phyloP scores from a whole-genome alignment of 2,329 filamentous ascomycete species.

The Apiospora koreana region DNA sequence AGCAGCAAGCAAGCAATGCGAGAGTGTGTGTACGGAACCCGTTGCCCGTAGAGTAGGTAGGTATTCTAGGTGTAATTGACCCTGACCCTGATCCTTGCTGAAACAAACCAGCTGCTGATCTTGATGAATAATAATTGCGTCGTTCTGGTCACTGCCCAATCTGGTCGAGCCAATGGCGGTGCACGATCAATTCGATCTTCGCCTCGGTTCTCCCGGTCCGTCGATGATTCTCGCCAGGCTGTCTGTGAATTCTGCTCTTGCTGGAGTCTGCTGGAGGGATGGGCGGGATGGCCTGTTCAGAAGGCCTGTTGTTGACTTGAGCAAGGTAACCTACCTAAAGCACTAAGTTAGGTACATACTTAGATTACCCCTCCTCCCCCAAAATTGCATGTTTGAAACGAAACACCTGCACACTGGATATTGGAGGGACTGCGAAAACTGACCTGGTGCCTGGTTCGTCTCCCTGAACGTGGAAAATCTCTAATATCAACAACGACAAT shows the following conservation, averaged over 20 bases:
- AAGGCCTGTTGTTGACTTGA: conserved; percentile 5
- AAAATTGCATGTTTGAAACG: conserved; percentile 1
- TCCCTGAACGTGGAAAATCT: not conserved
- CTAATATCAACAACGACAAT: not conserved
- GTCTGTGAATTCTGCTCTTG: not conserved
- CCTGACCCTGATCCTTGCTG: conserved; percentile 1
- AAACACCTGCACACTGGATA: not conserved
- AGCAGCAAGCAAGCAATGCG: not conserved
- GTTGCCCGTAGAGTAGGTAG: not conserved
- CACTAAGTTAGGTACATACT: too few relatives aligned
- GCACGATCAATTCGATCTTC: not conserved
- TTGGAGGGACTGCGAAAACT: not conserved
- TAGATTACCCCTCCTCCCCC: not conserved
- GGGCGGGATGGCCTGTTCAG: not conserved
- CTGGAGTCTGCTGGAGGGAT: not conserved
- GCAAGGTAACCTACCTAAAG: too few relatives aligned
- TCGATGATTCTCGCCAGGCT: not conserved
- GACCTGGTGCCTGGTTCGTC: not conserved
- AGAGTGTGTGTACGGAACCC: too few relatives aligned
- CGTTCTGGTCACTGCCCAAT: conserved; percentile 4
- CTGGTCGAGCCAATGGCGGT: conserved; percentile 1
- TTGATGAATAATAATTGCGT: conserved; percentile 6
- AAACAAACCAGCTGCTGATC: conserved; percentile 2
- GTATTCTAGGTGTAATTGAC: not conserved
- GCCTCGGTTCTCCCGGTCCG: not conserved